Evolutionary conservation across 306 rosid genomes (phyloP).

Genomic region (Pueraria montana): DNA sequence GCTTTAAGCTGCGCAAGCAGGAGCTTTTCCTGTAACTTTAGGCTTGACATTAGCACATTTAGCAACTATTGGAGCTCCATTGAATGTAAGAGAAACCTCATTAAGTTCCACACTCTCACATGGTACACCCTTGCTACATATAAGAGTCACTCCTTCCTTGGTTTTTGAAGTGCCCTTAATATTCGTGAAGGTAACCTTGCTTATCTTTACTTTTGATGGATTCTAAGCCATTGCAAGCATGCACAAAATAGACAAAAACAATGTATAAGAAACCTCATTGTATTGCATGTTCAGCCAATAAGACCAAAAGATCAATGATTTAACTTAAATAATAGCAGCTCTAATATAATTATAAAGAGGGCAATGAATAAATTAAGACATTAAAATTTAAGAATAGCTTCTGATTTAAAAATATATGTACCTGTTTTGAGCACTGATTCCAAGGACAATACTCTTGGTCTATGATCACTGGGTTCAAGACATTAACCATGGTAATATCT

Average conservation of each 20-base stretch:
- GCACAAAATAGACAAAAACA: not conserved
- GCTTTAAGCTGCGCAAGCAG: slow-evolving; percentile 27
- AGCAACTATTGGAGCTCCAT: slow-evolving; percentile 23
- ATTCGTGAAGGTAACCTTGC: slow-evolving; percentile 58
- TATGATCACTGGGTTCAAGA: slow-evolving; percentile 52
- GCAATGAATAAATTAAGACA: not conserved
- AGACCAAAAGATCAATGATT: not conserved
- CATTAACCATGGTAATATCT: slow-evolving; percentile 56
- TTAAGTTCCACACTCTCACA: slow-evolving; percentile 45
- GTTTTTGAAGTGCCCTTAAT: slow-evolving; percentile 46
- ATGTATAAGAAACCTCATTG: not conserved
- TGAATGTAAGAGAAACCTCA: not conserved
- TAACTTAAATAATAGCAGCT: not conserved
- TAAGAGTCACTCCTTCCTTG: not conserved
- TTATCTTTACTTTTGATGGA: slow-evolving; percentile 61
- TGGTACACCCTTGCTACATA: slow-evolving; percentile 36
- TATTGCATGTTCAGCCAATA: not conserved
- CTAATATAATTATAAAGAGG: not conserved
- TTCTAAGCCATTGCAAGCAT: slow-evolving; percentile 19
- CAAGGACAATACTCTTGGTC: slow-evolving; percentile 73
- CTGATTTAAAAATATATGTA: not conserved
- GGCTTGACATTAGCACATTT: slow-evolving; percentile 55
- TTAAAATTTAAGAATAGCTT: not conserved
- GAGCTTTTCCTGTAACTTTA: slow-evolving; percentile 42
- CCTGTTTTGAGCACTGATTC: slow-evolving; percentile 52